Percentiles rank a stretch among this genome's conserved stretches.
Conservation (phyloP, 148 eudicot species). For the Arctostaphylos glauca region DNA sequence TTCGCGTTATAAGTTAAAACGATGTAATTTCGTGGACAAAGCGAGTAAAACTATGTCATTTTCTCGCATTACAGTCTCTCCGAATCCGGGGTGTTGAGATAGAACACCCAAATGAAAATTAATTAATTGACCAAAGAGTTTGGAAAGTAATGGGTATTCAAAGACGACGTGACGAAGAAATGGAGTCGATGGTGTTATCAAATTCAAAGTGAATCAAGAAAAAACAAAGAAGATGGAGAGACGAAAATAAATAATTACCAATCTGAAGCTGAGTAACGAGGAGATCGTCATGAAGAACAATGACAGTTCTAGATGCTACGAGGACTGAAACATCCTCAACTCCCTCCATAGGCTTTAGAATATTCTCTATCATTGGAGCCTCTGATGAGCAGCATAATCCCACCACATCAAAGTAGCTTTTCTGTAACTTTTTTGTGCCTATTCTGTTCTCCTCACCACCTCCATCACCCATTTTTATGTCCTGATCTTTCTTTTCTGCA, state of each 20-base stretch:
- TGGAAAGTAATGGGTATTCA: no score
- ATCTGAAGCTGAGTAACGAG: slow-evolving; percentile 58
- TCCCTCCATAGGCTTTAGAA: slow-evolving; percentile 62
- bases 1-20: no score
- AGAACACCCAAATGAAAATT: no score
- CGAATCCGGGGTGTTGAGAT: no score
- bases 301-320: slow-evolving; percentile 71
- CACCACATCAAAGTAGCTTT: slow-evolving; percentile 77
- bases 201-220: no score
- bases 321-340: slow-evolving; percentile 58
- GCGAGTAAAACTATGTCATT: no score
- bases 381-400: slow-evolving; percentile 83
- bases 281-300: slow-evolving; percentile 67
- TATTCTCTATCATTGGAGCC: slow-evolving; percentile 64
- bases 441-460: background rate
- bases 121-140: no score
- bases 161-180: no score
- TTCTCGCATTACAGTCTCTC: no score
- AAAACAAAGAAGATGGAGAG: background rate
- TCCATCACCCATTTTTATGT: background rate
- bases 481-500: background rate
- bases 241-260: slow-evolving; percentile 40
- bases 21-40: no score
- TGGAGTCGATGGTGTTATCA: no score
- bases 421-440: slow-evolving; percentile 31